Conservation (phyloP, 345 rosid species). For the Cochlearia excelsa region DNA sequence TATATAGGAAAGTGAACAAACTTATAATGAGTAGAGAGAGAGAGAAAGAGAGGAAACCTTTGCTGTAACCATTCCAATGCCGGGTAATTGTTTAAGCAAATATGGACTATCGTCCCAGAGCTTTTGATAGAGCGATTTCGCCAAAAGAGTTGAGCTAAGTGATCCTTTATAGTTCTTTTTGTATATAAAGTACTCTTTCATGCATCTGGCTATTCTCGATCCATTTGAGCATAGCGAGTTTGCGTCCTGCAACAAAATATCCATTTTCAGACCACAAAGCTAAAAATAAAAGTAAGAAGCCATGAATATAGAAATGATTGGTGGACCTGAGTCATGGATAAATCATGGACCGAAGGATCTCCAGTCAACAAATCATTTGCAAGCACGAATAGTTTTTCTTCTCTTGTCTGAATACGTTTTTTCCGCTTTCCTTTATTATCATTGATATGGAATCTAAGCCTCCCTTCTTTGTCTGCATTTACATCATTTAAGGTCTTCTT, state of each 20-base stretch:
- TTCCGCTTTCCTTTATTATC: conserved; percentile 84
- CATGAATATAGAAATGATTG: conserved; percentile 1
- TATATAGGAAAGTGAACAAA: conserved; percentile 1
- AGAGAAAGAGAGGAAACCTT: conserved; percentile 50
- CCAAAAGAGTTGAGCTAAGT: conserved; percentile 61
- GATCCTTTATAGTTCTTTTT: conserved; percentile 82
- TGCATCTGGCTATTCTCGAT: conserved; percentile 84
- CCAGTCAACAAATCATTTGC: conserved; percentile 95
- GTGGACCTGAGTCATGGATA: conserved; percentile 85
- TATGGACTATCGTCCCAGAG: conserved; percentile 97
- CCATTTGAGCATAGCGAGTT: conserved; percentile 81
- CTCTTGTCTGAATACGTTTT: conserved; percentile 84
- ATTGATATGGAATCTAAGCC: conserved; percentile 81
- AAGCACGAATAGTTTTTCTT: conserved; percentile 89
- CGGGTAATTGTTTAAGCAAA: conserved; percentile 87
- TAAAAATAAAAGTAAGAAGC: conserved; percentile 24
- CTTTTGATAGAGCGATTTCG: conserved; percentile 87
- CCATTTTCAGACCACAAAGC: conserved; percentile 27
- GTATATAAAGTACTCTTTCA: conserved; percentile 85
- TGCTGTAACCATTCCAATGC: conserved; percentile 98
- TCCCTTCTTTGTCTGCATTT: conserved; percentile 71
- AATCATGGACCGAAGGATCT: conserved; percentile 82
- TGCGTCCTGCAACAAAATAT: conserved; percentile 58
- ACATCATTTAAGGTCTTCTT: conserved; percentile 89
- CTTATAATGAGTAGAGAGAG: not conserved